These are phyloP conservation scores for Xylaria telfairii DNA, from an alignment of 495 filamentous ascomycete genomes.

Conservation along the genomic window DNA sequence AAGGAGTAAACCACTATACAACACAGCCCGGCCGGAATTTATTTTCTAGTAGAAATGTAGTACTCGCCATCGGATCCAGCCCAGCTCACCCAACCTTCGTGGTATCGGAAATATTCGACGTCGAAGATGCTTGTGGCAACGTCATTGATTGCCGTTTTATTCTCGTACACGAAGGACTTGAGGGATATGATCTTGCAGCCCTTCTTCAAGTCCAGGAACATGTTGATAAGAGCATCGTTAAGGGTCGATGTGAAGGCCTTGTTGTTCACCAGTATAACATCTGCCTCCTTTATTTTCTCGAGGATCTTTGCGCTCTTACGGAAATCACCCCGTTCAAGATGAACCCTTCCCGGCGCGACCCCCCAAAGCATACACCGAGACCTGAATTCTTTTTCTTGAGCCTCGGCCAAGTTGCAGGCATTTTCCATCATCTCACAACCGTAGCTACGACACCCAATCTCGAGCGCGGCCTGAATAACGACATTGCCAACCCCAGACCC, in stretches of 20 bases:
- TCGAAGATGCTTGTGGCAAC: constrained; percentile 77
- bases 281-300: constrained; percentile 76
- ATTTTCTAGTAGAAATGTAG: constrained; percentile 86
- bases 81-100: constrained; percentile 88
- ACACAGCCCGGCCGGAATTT: constrained; percentile 12
- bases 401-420: constrained; percentile 80
- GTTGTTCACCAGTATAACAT: constrained; percentile 96
- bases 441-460: constrained; percentile 93
- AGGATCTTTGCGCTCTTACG: constrained; percentile 73
- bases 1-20: background rate
- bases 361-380: constrained; percentile 91
- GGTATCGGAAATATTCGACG: constrained; percentile 78
- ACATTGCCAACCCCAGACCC: constrained; percentile 97
- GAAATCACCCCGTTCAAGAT: constrained; percentile 85
- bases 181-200: constrained; percentile 87
- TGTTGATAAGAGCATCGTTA: constrained; percentile 83
- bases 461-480: constrained; percentile 89
- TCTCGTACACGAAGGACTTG: constrained; percentile 77
- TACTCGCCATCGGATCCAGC: constrained; percentile 82
- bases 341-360: constrained; percentile 75
- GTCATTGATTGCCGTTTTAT: constrained; percentile 74
- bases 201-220: constrained; percentile 94
- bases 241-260: constrained; percentile 88
- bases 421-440: constrained; percentile 96
- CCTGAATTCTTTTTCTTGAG: constrained; percentile 84